Evolutionary conservation across 208 protist genomes (phyloP), one percentile per base, ranked within the genome.

Genomic region (Phytomonas francai): DNA sequence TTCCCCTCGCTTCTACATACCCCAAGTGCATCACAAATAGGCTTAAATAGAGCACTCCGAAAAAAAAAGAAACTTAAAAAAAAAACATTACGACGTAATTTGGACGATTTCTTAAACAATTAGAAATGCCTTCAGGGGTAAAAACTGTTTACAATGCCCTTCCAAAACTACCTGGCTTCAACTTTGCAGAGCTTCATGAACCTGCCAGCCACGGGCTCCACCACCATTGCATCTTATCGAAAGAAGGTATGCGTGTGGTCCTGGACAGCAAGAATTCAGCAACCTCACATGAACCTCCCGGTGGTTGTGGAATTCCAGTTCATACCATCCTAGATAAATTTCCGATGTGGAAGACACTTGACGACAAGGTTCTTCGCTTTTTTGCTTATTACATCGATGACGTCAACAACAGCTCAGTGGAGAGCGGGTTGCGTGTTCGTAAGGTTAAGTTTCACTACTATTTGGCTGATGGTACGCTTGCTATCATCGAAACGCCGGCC

Each of bases 311-410:
- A 29, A 89, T 90, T 30, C 76, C 86, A 0, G 79, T 79, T 7
- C 85, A 78, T 22, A 74, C 83, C 63, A 87, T 95, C 59, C 78
- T 93, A 14, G 65, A 79, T 32, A 81, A 75, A 68, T 93, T 93
- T 59, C 87, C 91, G 7, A 75, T 86, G 31, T 98, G 91, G 91
- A 81, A 96, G 11, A 92, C 87, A 16, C 75, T 98, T 49, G 95
- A 98, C 67, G 74, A 94, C 62, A 97, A 98, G 65, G 93, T 97
- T 14, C 85, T 99, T 29, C 86, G 96, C 59, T 99, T 98, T 75
- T 96, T 96, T 68, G 95, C 79, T 30, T 99, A 95, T 77, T 98
- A 98, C 78, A 77, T 89, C 32, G 97, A 98, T 80, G 72, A 82
- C 7, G 94, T 99, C 29, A 75, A 89, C 60, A 96, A 98, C 72